Conservation (phyloP, 345 rosid genomes). For the Brassica incana region DNA sequence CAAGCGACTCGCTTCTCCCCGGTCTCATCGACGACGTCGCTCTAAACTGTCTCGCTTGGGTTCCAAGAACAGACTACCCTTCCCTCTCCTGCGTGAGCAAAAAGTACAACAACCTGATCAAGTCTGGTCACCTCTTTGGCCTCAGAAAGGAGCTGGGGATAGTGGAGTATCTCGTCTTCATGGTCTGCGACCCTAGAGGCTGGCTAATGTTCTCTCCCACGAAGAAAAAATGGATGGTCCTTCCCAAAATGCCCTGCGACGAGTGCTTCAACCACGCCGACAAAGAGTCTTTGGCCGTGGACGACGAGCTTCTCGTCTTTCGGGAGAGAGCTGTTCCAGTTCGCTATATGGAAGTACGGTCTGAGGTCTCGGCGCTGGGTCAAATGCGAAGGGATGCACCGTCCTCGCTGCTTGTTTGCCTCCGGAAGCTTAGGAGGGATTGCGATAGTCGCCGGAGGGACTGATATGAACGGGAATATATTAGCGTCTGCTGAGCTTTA, state of each 20-base stretch:
- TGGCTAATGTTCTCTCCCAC: constrained; percentile 72
- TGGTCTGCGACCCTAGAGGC: constrained; percentile 78
- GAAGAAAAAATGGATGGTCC: constrained; percentile 65
- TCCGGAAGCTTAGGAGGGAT: constrained; percentile 67
- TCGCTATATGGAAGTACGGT: constrained; percentile 80
- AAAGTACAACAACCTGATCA: not conserved
- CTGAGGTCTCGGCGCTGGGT: constrained; percentile 56
- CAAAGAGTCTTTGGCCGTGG: constrained; percentile 71
- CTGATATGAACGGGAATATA: constrained; percentile 44
- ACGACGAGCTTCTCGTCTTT: constrained; percentile 72
- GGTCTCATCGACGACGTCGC: constrained; percentile 82
- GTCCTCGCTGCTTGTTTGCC: constrained; percentile 60
- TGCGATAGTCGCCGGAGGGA: constrained; percentile 78
- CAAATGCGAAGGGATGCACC: constrained; percentile 50
- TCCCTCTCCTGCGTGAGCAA: constrained; percentile 26
- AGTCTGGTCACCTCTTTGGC: not conserved
- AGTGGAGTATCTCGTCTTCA: constrained; percentile 64
- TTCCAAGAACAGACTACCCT: constrained; percentile 60
- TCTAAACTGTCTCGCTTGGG: constrained; percentile 64
- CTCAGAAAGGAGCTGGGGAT: constrained; percentile 15
- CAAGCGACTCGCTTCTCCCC: constrained; percentile 67
- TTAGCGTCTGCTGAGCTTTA: not conserved
- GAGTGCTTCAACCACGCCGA: constrained; percentile 51
- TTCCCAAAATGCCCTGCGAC: constrained; percentile 82
- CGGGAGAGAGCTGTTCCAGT: constrained; percentile 66